These are phyloP conservation scores for Brachypodium distachyon DNA, from an alignment of 202 grass and related monocot species.

Conservation along the genomic window DNA sequence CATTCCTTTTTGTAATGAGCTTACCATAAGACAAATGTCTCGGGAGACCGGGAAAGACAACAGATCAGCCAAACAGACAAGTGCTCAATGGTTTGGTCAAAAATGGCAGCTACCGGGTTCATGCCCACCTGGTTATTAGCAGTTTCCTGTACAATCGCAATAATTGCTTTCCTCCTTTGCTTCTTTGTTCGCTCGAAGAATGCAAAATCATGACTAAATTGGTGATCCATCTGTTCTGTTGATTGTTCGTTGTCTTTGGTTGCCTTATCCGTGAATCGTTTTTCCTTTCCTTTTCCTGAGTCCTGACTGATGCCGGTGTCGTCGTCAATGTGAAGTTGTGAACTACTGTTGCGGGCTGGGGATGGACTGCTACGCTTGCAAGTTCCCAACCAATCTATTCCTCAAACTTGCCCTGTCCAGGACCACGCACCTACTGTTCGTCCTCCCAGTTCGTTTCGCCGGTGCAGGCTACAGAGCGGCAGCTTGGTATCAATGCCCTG, in stretches of 20 bases:
- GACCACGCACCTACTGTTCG: background rate
- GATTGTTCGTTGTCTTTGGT: background rate
- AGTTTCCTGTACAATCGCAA: background rate
- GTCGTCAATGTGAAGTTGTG: no score
- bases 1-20: slow-evolving; percentile 20
- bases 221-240: background rate
- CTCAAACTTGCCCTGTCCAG: background rate
- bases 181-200: background rate
- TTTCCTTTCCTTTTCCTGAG: background rate
- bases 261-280: background rate
- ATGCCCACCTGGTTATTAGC: background rate
- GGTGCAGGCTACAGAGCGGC: background rate
- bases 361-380: background rate
- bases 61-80: background rate
- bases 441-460: background rate
- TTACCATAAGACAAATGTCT: background rate
- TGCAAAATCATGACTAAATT: background rate
- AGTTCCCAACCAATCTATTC: background rate
- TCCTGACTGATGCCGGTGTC: background rate
- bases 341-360: background rate
- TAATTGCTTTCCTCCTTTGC: background rate
- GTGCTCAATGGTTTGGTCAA: background rate
- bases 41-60: background rate
- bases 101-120: background rate
- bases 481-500: background rate